Percentiles rank a stretch among this genome's conserved stretches.
Conservation (phyloP, 495 filamentous ascomycete genomes). For the Xylaria longipes region DNA sequence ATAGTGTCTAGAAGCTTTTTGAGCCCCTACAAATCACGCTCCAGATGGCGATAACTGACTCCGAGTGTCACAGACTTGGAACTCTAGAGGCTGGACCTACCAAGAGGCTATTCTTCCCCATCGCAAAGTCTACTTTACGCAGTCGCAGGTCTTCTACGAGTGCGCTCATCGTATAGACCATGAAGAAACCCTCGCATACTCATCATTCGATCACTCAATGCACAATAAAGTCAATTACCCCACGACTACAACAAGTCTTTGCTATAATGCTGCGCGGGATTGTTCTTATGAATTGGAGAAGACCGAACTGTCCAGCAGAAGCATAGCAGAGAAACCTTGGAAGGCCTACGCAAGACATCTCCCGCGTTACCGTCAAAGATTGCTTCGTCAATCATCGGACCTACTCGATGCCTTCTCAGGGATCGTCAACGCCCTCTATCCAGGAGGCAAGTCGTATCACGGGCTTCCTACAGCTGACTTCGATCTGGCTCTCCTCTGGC, state of each 20-base stretch:
- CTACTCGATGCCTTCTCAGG: not conserved
- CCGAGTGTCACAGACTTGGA: no score
- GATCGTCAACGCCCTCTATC: not conserved
- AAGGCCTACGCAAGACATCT: not conserved
- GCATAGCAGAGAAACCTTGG: not conserved
- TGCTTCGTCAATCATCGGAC: not conserved
- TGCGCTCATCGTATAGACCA: not conserved
- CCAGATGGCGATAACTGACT: no score
- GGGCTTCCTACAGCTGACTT: not conserved
- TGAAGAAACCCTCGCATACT: not conserved
- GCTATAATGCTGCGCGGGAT: not conserved
- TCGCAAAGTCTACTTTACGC: not conserved
- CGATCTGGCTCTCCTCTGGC: not conserved
- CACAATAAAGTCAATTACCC: not conserved
- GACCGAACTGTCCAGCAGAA: not conserved
- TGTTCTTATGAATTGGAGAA: not conserved
- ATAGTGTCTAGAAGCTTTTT: no score
- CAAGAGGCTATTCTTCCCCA: not conserved
- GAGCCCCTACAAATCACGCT: no score
- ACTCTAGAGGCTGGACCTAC: not conserved
- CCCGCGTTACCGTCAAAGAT: not conserved
- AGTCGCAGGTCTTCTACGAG: not conserved
- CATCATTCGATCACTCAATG: not conserved
- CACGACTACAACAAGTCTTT: not conserved
- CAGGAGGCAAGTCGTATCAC: not conserved